A percentile compares a stretch with the other conserved stretches of the same genome.
phyloP scores from a whole-genome alignment of 768 basidiomycete genomes.

The Trametes cubensis region DNA sequence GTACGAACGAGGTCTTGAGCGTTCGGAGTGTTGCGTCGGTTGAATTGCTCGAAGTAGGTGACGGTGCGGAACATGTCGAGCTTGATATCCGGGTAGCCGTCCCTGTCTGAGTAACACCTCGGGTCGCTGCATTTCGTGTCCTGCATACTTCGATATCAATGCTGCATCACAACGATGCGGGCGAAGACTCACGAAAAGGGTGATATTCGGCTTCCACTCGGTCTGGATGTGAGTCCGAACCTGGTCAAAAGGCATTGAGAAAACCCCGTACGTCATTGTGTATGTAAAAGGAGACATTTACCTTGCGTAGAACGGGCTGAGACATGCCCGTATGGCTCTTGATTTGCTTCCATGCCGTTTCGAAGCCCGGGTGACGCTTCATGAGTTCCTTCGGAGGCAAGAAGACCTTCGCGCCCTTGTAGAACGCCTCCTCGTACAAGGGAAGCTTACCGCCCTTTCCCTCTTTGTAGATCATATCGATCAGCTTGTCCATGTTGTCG shows the following conservation, averaged over 20 bases:
- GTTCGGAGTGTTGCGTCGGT: not conserved
- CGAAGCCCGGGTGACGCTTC: slow-evolving; percentile 31
- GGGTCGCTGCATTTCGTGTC: slow-evolving; percentile 1
- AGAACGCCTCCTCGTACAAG: slow-evolving; percentile 30
- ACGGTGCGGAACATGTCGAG: not conserved
- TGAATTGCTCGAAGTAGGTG: not conserved
- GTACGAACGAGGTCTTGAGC: not conserved
- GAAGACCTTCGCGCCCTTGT: slow-evolving; percentile 26
- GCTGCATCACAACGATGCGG: too few species aligned
- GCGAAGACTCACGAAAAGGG: slow-evolving; percentile 16
- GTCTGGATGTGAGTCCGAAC: not conserved
- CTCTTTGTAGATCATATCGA: not conserved
- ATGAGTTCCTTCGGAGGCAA: slow-evolving; percentile 32
- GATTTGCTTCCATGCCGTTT: slow-evolving; percentile 15
- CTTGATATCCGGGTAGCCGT: slow-evolving; percentile 2
- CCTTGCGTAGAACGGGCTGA: slow-evolving; percentile 1
- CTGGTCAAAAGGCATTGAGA: not conserved
- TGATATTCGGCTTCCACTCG: slow-evolving; percentile 20
- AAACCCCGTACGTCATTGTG: not conserved
- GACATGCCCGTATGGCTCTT: not conserved
- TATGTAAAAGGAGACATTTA: not conserved
- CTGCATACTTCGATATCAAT: not conserved
- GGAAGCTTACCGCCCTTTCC: not conserved
- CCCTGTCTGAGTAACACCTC: not conserved
- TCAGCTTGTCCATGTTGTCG: not conserved